Evolutionary conservation across 176 grass and related monocot species (phyloP), one percentile per base, ranked within the genome.

Genomic region (Bolboschoenus planiculmis): DNA sequence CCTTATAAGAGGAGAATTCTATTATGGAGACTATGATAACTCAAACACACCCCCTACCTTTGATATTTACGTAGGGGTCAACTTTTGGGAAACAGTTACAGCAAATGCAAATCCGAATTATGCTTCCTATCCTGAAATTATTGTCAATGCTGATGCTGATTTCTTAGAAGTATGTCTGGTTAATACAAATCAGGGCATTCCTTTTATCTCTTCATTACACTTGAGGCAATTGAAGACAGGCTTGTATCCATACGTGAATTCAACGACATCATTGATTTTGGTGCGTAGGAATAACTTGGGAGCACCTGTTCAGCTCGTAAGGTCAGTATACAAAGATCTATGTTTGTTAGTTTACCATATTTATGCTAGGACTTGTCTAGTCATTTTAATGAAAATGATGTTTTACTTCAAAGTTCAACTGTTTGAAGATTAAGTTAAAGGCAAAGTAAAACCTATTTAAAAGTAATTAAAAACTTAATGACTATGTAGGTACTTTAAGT

Each of bases 191-290:
- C 47, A 11, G 8, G 87, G 77, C 13, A 73, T 30, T 81, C 87
- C 90, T 18, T 89, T 89, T 59, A 92, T 92, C n/a, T 89, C 90
- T 55, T 75, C 81, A 18, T 36, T 92, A 33, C 83, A 87, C 26
- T 75, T 89, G 66, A 92, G 87, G 77, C 77, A 43, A 55, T 51
- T 92, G 20, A 53, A 31, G 68, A 35, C 1, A 44, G 21, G 0
- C 53, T 59, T 87, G 73, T 87, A 92, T 65, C 54, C 54, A 84
- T 33, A 47, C 43, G 44, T 65, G 21, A 92, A 85, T 82, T 35
- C 81, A 35, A 89, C 68, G 47, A 81, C 84, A 51, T 87, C 67
- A 0, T 21, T 87, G 13, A 23, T 44, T 4, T 26, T 77, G 29
- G n/a, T 48, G 15, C 44, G 56, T 14, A 81, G 2, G 30, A 13